phyloP scores from a whole-genome alignment of 169 alveolate genomes.

The Cryptosporidium sp. region DNA sequence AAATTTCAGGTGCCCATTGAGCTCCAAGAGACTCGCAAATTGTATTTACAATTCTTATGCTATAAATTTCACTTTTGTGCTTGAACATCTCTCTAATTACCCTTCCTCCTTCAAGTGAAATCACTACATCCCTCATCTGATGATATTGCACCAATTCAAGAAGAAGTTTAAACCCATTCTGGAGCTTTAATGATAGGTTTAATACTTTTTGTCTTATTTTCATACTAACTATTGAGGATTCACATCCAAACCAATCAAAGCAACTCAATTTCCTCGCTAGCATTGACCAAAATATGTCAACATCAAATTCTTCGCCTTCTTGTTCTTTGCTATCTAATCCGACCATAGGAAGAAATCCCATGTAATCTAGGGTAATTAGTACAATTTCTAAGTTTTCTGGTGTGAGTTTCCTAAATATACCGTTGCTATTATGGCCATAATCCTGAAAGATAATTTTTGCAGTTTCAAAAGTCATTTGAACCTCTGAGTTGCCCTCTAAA shows the following conservation, averaged over 20 bases:
- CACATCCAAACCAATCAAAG: slow-evolving; percentile 64
- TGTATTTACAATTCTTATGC: slow-evolving; percentile 38
- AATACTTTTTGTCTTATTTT: slow-evolving; percentile 25
- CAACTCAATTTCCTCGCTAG: slow-evolving; percentile 72
- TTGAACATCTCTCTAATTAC: slow-evolving; percentile 51
- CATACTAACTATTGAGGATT: slow-evolving; percentile 13
- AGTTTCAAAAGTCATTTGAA: slow-evolving; percentile 12
- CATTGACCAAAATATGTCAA: slow-evolving; percentile 51
- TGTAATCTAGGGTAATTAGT: slow-evolving; percentile 47
- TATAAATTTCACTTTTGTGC: slow-evolving; percentile 33
- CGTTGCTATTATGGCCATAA: not conserved
- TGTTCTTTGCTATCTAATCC: slow-evolving; percentile 5
- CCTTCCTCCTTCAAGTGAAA: slow-evolving; percentile 61
- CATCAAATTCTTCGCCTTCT: slow-evolving; percentile 29
- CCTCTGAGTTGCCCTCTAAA: not conserved
- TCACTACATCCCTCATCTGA: slow-evolving; percentile 59
- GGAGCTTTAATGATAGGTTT: slow-evolving; percentile 24
- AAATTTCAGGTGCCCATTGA: slow-evolving; percentile 66
- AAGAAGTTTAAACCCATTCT: slow-evolving; percentile 58
- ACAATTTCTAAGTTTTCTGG: slow-evolving; percentile 20
- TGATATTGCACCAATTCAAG: slow-evolving; percentile 57
- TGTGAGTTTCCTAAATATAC: slow-evolving; percentile 25
- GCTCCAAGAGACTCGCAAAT: slow-evolving; percentile 61
- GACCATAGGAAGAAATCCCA: slow-evolving; percentile 64
- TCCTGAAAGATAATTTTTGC: slow-evolving; percentile 56